Conservation (phyloP, 176 grass and related monocot species). For the Hordeum marinum region DNA sequence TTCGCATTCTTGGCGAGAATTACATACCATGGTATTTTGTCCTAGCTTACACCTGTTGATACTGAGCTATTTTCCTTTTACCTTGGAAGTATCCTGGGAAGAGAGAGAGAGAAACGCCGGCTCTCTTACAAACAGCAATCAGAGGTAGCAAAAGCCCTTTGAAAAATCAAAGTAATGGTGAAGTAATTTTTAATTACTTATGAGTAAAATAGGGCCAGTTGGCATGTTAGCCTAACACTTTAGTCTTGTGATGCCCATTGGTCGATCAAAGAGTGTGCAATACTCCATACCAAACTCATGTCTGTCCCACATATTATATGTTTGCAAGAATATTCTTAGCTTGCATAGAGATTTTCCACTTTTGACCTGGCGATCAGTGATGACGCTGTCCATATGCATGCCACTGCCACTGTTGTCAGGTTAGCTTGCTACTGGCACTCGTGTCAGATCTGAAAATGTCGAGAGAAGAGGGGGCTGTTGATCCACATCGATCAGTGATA, state of each 20-base stretch:
- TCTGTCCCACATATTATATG: background rate
- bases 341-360: slow-evolving; percentile 22
- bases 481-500: background rate
- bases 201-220: background rate
- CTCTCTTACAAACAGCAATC: background rate
- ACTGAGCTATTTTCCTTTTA: background rate
- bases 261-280: background rate
- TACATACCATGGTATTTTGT: background rate
- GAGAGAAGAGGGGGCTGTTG: background rate
- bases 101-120: background rate
- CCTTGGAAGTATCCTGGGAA: background rate
- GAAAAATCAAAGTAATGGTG: background rate
- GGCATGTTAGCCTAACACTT: slow-evolving; percentile 15
- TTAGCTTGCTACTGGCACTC: background rate
- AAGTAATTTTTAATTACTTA: background rate
- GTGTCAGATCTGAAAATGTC: slow-evolving; percentile 8
- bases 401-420: background rate
- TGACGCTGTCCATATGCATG: background rate
- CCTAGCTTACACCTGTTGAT: background rate
- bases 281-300: background rate
- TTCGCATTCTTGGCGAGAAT: background rate
- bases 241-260: background rate
- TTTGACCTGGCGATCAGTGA: slow-evolving; percentile 10
- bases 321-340: slow-evolving; percentile 30
- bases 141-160: background rate